Percentiles rank a stretch among this genome's conserved stretches.
Evolutionary conservation across 129 eudicot species (phyloP).

Genomic region (Flaveria linearis): DNA sequence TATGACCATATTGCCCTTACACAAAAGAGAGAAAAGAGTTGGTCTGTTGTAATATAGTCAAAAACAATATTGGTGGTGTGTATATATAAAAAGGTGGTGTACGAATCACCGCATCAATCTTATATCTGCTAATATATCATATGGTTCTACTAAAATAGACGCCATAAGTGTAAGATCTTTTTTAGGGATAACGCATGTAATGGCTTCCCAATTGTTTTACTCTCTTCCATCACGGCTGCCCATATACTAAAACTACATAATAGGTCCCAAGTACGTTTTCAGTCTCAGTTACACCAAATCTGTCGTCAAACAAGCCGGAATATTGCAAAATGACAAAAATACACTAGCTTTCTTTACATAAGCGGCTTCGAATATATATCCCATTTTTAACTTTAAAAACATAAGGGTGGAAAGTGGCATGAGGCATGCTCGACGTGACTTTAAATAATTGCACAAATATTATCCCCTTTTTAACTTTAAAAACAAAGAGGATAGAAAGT

Average conservation of each 20-base stretch:
- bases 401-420: no score
- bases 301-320: neutral
- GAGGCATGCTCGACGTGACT: neutral
- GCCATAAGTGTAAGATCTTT: no score
- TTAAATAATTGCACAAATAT: neutral
- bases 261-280: neutral
- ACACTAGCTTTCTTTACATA: neutral
- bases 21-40: neutral
- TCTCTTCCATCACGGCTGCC: neutral
- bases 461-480: no score
- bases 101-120: no score
- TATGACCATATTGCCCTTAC: neutral
- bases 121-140: no score
- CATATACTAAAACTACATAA: neutral
- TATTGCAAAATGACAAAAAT: neutral
- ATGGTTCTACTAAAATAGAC: no score
- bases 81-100: no score
- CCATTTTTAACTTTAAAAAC: no score
- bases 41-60: neutral
- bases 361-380: neutral
- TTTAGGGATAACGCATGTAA: no score
- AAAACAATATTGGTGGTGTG: neutral
- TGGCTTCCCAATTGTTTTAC: no score
- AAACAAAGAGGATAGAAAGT: no score
- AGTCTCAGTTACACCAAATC: neutral